Base-by-base conservation (phyloP, 2,329 filamentous ascomycete genomes). In the Fusarium solani-melongenae region DNA sequence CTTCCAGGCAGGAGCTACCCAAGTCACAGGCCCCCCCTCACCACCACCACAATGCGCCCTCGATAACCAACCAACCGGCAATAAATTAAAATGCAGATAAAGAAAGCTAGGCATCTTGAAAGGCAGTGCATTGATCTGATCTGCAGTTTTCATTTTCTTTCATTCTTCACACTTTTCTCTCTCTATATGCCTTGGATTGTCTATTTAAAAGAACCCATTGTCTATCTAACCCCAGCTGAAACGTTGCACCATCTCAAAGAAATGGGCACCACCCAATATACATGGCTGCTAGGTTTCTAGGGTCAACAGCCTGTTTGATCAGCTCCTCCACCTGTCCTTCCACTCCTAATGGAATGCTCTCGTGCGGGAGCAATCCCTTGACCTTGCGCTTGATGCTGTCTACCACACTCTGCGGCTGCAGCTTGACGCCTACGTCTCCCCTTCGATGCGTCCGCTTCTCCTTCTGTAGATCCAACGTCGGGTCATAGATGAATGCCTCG, bases 311-410 rank as follows among this genome's bases (percentile, higher is more conserved):
- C 84, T 96, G 92, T 80, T 92, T 90, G 76, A 99, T 96, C 82
- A 99, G 83, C 82, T 97, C 94, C 81, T 98, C 94, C n/a, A 98
- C 96, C 85, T 99, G 96, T 0, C 97, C 96, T 83, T 98, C 96
- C 2, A 98, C 95, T 31, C 95, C 95, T 71, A 99, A 85, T 49
- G 96, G 96, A 64, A 99, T 96, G 72, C 92, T 96, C 85, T 99
- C 96, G 3, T 94, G 92, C 5, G 92, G 91, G 76, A 98, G 85
- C 78, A 98, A 86, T 0, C 96, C 96, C 77, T 91, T 91, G 31
- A 99, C 90, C 84, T 98, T 98, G 59, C 92, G 90, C 79, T 92
- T 90, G 74, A 99, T 97, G 76, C 91, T 94, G 81, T 98, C 95
- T 46, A 99, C 88, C 60, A 98, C 96, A 76, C 93, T 95, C 76